Percentiles rank a stretch among this genome's conserved stretches.
These are phyloP conservation scores for Rosa rugosa DNA, from an alignment of 306 rosid species.

Conservation along the genomic window DNA sequence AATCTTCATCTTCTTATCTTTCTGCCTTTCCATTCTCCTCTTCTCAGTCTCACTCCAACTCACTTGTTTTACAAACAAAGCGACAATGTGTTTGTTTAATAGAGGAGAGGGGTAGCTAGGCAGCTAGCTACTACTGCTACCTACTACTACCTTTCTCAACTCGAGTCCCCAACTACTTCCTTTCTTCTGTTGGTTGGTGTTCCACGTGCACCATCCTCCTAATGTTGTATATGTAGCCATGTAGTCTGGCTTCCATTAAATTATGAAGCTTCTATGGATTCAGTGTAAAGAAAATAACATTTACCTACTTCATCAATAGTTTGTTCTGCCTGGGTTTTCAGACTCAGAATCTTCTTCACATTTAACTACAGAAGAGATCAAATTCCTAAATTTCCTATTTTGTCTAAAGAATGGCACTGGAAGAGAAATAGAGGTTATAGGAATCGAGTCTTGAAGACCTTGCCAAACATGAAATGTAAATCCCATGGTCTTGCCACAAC, in stretches of 20 bases:
- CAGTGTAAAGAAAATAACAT: no score
- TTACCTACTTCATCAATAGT: no score
- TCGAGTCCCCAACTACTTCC: constrained; percentile 7
- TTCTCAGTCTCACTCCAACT: not conserved
- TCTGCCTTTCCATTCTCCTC: constrained; percentile 21
- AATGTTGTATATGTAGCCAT: not conserved
- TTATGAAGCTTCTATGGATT: not conserved
- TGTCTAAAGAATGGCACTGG: no score
- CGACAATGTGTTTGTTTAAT: not conserved
- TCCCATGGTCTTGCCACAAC: not conserved
- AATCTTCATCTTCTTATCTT: constrained; percentile 56
- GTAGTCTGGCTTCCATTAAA: not conserved
- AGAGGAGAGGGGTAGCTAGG: not conserved
- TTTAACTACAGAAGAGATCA: no score
- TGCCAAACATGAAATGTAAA: not conserved
- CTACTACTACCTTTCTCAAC: constrained; percentile 14
- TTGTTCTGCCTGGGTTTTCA: no score
- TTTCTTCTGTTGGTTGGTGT: constrained; percentile 11
- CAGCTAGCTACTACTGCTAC: not conserved
- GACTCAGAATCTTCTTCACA: no score
- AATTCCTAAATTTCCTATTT: no score
- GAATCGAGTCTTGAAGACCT: not conserved
- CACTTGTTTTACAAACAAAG: not conserved
- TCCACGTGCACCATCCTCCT: constrained; percentile 20
- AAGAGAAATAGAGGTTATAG: not conserved